Conservation (phyloP, 1,284 basidiomycete species). For the Ceratobasidium sp. region DNA sequence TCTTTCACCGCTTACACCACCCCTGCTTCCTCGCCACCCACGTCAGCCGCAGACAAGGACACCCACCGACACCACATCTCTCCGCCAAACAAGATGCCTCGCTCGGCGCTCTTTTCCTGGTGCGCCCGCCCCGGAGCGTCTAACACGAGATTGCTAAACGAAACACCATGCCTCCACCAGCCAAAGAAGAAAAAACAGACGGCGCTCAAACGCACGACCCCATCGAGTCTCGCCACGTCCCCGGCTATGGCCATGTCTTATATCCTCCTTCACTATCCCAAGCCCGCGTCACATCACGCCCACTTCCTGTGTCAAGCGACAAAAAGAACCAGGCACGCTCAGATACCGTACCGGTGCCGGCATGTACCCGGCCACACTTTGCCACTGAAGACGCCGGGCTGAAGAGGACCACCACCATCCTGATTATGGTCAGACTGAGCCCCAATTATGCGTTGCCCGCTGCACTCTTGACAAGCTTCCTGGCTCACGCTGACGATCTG, state of each 20-base stretch:
- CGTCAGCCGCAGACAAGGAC: neutral
- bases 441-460: constrained; percentile 15
- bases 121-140: constrained; percentile 28
- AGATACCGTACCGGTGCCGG: constrained; percentile 19
- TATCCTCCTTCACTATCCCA: neutral
- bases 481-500: too few species aligned
- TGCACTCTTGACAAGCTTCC: too few species aligned
- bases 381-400: constrained; percentile 8
- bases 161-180: neutral
- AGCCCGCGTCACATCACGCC: neutral
- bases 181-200: neutral
- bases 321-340: constrained; percentile 3
- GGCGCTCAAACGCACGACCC: constrained; percentile 11
- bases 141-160: constrained; percentile 16
- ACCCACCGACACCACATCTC: constrained; percentile 6
- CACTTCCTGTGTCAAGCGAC: neutral
- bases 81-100: constrained; percentile 14
- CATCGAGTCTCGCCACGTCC: constrained; percentile 32
- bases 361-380: neutral
- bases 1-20: neutral
- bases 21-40: neutral
- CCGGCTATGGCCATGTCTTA: constrained; percentile 19
- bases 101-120: constrained; percentile 28
- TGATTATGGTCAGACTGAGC: neutral
- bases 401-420: too few species aligned